These are phyloP conservation scores for Fennellomyces sp. DNA, from an alignment of 371 early-diverging fungal genomes.

Conservation along the genomic window DNA sequence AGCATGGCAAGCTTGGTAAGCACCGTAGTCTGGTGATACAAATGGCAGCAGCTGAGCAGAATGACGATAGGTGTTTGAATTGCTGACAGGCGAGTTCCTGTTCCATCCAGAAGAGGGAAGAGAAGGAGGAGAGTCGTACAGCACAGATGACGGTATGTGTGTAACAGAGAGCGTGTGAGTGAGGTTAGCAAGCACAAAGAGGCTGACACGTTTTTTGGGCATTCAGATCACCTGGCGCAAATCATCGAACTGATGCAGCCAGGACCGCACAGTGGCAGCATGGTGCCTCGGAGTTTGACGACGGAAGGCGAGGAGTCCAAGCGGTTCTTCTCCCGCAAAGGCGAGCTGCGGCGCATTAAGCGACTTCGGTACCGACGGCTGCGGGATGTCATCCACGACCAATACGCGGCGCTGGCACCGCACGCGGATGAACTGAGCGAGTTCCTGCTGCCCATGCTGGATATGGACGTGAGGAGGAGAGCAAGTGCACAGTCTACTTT, in stretches of 20 bases:
- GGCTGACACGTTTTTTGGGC: neutral
- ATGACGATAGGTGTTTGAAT: slow-evolving; percentile 58
- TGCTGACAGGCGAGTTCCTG: slow-evolving; percentile 93
- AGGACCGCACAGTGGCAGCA: slow-evolving; percentile 15
- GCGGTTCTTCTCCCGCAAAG: slow-evolving; percentile 81
- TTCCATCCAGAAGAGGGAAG: slow-evolving; percentile 92
- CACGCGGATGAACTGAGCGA: slow-evolving; percentile 60
- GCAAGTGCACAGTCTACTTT: slow-evolving; percentile 61
- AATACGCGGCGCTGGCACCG: slow-evolving; percentile 64
- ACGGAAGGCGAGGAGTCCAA: slow-evolving; percentile 76
- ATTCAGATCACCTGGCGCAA: slow-evolving; percentile 92
- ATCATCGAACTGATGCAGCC: slow-evolving; percentile 90
- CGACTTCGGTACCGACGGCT: slow-evolving; percentile 83
- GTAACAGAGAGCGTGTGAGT: slow-evolving; percentile 1
- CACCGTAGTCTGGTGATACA: neutral
- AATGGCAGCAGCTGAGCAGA: neutral
- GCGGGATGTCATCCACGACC: slow-evolving; percentile 81
- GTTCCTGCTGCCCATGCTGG: slow-evolving; percentile 79
- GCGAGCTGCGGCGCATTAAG: slow-evolving; percentile 85
- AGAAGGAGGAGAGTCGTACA: slow-evolving; percentile 49
- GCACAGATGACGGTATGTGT: slow-evolving; percentile 17
- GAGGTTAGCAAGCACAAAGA: no score
- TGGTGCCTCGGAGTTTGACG: slow-evolving; percentile 73
- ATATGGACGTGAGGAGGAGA: slow-evolving; percentile 65
- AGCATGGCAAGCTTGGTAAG: slow-evolving; percentile 89